phyloP scores from a whole-genome alignment of 2,329 filamentous ascomycete genomes.

The Claviceps purpurea region DNA sequence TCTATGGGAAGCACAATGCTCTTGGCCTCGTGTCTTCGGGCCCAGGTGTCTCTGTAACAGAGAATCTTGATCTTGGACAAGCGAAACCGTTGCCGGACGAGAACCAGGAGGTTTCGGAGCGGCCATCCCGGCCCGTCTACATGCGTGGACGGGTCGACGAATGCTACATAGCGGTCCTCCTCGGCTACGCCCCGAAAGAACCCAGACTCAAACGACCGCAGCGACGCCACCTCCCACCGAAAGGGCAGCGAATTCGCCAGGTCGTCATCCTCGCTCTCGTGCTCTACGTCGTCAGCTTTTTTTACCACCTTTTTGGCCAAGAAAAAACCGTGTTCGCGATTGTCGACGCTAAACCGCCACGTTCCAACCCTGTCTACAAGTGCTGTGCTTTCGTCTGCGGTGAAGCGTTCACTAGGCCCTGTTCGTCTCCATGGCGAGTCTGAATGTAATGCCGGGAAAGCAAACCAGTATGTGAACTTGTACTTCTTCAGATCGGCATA shows the following conservation, averaged over 20 bases:
- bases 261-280: slow-evolving; percentile 37
- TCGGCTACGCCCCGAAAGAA: slow-evolving; percentile 66
- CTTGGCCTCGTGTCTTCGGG: slow-evolving; percentile 62
- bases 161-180: slow-evolving; percentile 72
- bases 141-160: slow-evolving; percentile 89
- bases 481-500: slow-evolving; percentile 97
- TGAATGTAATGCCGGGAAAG: slow-evolving; percentile 84
- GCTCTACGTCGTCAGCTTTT: slow-evolving; percentile 36
- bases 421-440: slow-evolving; percentile 66
- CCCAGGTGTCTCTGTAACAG: slow-evolving; percentile 77
- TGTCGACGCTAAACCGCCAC: slow-evolving; percentile 73
- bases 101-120: slow-evolving; percentile 72
- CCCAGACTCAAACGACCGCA: slow-evolving; percentile 68
- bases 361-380: slow-evolving; percentile 76
- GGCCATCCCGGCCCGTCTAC: slow-evolving; percentile 82
- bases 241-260: slow-evolving; percentile 40
- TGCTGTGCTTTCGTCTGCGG: slow-evolving; percentile 55
- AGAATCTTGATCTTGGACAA: slow-evolving; percentile 68
- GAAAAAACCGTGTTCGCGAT: slow-evolving; percentile 86
- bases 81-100: slow-evolving; percentile 71
- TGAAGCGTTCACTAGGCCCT: slow-evolving; percentile 41
- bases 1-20: slow-evolving; percentile 64
- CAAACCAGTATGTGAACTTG: slow-evolving; percentile 96
- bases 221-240: slow-evolving; percentile 62
- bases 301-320: slow-evolving; percentile 81